Evolutionary conservation across 2,329 filamentous ascomycete genomes (phyloP).

Genomic region (Colletotrichum liriopes): DNA sequence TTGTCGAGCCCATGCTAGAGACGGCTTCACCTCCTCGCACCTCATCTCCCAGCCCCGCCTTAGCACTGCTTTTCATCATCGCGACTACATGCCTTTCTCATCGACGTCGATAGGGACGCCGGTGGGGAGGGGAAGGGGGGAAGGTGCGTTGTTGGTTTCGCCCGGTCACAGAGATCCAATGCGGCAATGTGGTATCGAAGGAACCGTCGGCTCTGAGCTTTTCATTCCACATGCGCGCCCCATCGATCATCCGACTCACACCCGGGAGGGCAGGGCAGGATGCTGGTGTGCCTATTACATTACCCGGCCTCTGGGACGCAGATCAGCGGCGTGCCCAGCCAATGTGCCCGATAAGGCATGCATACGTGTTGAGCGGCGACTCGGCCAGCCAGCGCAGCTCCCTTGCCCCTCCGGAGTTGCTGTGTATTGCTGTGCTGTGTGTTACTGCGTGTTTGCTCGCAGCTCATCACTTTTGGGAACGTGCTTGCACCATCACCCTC

Average conservation of each 20-base stretch:
- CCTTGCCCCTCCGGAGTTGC: neutral
- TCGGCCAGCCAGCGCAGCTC: constrained; percentile 7
- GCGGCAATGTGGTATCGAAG: neutral
- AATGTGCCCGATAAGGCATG: constrained; percentile 36
- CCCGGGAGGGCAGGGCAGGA: neutral
- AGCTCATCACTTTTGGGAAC: neutral
- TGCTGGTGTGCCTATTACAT: neutral
- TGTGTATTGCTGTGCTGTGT: neutral
- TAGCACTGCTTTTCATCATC: neutral
- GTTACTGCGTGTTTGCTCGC: neutral
- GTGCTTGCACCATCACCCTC: constrained; percentile 7
- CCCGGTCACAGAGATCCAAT: neutral
- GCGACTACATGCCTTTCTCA: neutral
- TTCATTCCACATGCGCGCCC: neutral
- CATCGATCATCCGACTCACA: constrained; percentile 1
- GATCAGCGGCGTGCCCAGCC: constrained; percentile 28
- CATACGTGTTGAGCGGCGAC: constrained; percentile 32
- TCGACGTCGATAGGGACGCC: neutral
- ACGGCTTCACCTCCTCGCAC: neutral
- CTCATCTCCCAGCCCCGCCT: neutral
- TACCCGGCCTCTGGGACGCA: constrained; percentile 21
- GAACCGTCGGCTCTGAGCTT: neutral
- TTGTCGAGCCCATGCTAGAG: neutral
- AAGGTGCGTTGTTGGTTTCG: neutral
- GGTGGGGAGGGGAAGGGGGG: neutral